Conservation (phyloP, 345 rosid genomes). For the Salix suchowensis region DNA sequence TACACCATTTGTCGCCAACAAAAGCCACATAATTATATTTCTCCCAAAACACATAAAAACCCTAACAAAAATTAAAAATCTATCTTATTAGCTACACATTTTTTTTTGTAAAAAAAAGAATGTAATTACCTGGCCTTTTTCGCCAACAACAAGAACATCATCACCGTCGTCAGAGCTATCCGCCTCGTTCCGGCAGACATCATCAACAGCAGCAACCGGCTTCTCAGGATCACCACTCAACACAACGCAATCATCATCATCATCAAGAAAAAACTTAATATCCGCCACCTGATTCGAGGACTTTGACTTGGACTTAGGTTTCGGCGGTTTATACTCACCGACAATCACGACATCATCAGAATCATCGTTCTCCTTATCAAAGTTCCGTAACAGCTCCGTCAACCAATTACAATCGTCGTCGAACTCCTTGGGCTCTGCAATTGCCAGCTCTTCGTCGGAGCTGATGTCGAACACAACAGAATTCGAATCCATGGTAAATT, state of each 20-base stretch:
- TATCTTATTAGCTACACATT: too few relatives aligned
- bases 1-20: too few relatives aligned
- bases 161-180: conserved; percentile 22
- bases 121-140: conserved; percentile 19
- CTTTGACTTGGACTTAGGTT: conserved; percentile 23
- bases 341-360: conserved; percentile 50
- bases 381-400: conserved; percentile 20
- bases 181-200: not conserved
- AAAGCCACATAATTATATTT: too few relatives aligned
- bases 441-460: conserved; percentile 51
- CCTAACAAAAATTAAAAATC: too few relatives aligned
- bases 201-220: conserved; percentile 12
- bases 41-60: too few relatives aligned
- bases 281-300: conserved; percentile 7
- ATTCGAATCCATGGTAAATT: not conserved
- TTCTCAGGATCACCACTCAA: conserved; percentile 62
- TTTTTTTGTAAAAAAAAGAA: too few relatives aligned
- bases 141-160: conserved; percentile 33
- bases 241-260: conserved; percentile 56
- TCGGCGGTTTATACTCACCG: conserved; percentile 38
- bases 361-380: conserved; percentile 18
- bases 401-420: conserved; percentile 42
- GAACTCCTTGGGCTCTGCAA: conserved; percentile 13
- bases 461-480: conserved; percentile 42
- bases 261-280: not conserved